These are phyloP conservation scores for Mortierella sp. DNA, from an alignment of 371 early-diverging fungal species.

Conservation along the genomic window DNA sequence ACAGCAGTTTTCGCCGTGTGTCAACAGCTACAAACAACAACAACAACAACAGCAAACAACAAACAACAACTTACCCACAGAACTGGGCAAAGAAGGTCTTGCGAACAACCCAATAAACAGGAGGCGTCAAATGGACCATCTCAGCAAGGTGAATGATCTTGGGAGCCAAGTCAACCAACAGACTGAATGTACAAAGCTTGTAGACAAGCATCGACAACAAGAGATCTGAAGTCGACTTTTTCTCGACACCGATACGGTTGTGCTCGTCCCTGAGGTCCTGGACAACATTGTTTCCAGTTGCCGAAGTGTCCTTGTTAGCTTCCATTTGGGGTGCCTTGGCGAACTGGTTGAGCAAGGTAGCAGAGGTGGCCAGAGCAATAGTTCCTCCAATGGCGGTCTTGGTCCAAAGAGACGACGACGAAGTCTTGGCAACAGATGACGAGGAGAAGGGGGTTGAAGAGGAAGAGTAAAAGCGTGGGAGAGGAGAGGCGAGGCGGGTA, in stretches of 20 bases:
- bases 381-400: constrained; percentile 24
- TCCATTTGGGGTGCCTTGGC: constrained; percentile 42
- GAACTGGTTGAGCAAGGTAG: constrained; percentile 16
- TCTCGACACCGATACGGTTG: constrained; percentile 61
- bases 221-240: constrained; percentile 73
- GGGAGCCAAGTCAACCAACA: constrained; percentile 79
- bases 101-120: constrained; percentile 77
- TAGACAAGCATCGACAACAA: constrained; percentile 81
- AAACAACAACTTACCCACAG: constrained; percentile 73
- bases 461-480: constrained; percentile 8
- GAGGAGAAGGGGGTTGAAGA: not conserved
- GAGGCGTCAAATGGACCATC: constrained; percentile 64
- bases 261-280: constrained; percentile 42
- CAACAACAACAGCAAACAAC: not conserved
- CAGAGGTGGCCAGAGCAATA: constrained; percentile 22
- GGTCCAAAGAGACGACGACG: constrained; percentile 22
- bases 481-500: constrained; percentile 16
- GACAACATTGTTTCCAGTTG: constrained; percentile 15
- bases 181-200: constrained; percentile 74
- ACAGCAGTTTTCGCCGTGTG: too few relatives aligned
- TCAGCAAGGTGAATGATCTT: constrained; percentile 72
- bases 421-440: not conserved
- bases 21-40: too few relatives aligned
- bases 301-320: not conserved
- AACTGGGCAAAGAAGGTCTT: constrained; percentile 92